Conservation (phyloP, 345 rosid genomes). For the Nasturtium officinale region DNA sequence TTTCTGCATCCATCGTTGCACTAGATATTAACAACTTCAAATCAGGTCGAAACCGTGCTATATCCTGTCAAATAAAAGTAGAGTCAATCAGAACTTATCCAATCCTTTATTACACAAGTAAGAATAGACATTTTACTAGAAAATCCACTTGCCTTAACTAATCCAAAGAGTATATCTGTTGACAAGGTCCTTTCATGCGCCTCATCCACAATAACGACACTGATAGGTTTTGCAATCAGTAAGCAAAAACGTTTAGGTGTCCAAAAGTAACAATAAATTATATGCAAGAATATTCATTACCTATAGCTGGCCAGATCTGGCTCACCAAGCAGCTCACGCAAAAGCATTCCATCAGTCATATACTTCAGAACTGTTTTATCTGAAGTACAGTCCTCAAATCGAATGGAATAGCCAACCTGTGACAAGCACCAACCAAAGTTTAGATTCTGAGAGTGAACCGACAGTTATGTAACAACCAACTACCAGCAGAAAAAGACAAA, state of each 20-base stretch:
- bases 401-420: constrained; percentile 95
- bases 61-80: constrained; percentile 58
- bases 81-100: constrained; percentile 20
- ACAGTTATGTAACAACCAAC: neutral
- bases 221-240: constrained; percentile 44
- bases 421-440: constrained; percentile 26
- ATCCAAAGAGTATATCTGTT: constrained; percentile 92
- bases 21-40: constrained; percentile 89
- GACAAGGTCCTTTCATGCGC: constrained; percentile 99
- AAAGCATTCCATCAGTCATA: constrained; percentile 97
- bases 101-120: constrained; percentile 24
- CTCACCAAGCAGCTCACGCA: constrained; percentile 93
- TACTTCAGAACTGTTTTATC: constrained; percentile 90
- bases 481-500: constrained; percentile 12
- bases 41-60: constrained; percentile 82
- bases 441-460: constrained; percentile 9
- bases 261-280: neutral
- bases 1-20: constrained; percentile 97
- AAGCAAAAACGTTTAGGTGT: constrained; percentile 24
- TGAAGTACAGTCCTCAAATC: constrained; percentile 98
- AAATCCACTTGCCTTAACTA: constrained; percentile 73
- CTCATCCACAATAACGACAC: constrained; percentile 96
- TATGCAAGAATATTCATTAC: constrained; percentile 42
- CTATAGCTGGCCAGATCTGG: constrained; percentile 92
- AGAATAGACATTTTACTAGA: constrained; percentile 3